Evolutionary conservation across 495 filamentous ascomycete species (phyloP), one percentile per base, ranked within the genome.

Genomic region (Daldinia concentrica): DNA sequence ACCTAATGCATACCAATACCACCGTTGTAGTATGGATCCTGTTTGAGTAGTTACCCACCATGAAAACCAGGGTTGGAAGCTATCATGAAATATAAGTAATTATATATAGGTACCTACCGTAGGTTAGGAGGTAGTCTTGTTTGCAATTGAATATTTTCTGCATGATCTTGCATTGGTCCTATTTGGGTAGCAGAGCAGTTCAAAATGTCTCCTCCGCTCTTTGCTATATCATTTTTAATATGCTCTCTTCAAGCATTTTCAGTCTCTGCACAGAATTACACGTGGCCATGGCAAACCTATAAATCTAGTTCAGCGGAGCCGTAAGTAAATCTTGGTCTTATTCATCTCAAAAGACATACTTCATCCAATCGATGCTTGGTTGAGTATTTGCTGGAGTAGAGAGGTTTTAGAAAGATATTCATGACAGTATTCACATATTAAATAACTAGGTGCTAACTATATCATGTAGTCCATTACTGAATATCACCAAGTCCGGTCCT

Each of bases 201-300:
- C 3, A 69, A 69, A 1, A 69, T 69, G 54, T 30, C 34, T 27
- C 60, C 45, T 26, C 43, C 54, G 41, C 7, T 32, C 17, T 26
- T 7, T 19, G 34, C 26, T 3, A 24, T 30, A 27, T 69, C 32
- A 54, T 41, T 43, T 15, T 43, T 64, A 12, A 7, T 45, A 45
- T 64, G 24, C 22, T 32, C 43, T 14, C 22, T 64, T 14, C 66
- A 64, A 43, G 54, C 54, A 12, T 22, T 32, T 19, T 26, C 41
- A 7, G 51, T 60, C 14, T 69, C 34, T 6, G 66, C 64, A 17
- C 58, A 72, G 32, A 59, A 66, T 41, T 26, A 32, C 9, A 30
- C 59, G 45, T 73, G 70, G 70, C 65, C 70, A 22, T 73, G 66
- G 64, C 70, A 73, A 48, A 68, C 65, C 6, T 73, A 65, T 37